A percentile compares a stretch with the other conserved stretches of the same genome.
These are phyloP conservation scores for Dioszegia crocea DNA, from an alignment of 768 basidiomycete genomes.

Conservation along the genomic window DNA sequence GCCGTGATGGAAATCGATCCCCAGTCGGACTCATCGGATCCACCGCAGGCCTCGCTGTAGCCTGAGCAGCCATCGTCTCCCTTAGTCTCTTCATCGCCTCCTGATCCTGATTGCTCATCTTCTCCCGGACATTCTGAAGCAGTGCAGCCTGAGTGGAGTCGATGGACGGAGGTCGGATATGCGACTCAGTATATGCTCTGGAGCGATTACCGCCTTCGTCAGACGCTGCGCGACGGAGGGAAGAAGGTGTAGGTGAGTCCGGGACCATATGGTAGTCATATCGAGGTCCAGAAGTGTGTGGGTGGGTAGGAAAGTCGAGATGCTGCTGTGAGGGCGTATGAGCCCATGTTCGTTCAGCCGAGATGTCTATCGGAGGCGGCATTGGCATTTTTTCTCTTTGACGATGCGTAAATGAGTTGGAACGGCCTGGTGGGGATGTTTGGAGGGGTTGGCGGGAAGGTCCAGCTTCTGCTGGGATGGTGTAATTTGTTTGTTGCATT, in stretches of 20 bases:
- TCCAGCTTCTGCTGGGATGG: background rate
- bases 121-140: slow-evolving; percentile 25
- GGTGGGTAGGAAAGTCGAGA: background rate
- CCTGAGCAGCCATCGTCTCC: slow-evolving; percentile 23
- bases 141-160: slow-evolving; percentile 10
- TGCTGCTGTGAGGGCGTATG: background rate
- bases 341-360: background rate
- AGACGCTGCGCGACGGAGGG: background rate
- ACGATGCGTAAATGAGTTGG: background rate
- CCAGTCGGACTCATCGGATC: slow-evolving; percentile 1
- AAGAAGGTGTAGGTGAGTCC: background rate
- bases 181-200: background rate
- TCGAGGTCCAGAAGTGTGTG: background rate
- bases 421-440: background rate
- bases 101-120: slow-evolving; percentile 29
- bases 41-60: background rate
- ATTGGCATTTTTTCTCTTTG: background rate
- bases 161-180: background rate
- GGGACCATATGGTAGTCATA: background rate
- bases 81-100: slow-evolving; percentile 38
- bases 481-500: too few species aligned
- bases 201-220: slow-evolving; percentile 1
- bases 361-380: background rate
- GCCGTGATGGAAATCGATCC: background rate
- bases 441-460: background rate